Evolutionary conservation across 331 rosid genomes (phyloP).

Genomic region (Stylosanthes scabra): DNA sequence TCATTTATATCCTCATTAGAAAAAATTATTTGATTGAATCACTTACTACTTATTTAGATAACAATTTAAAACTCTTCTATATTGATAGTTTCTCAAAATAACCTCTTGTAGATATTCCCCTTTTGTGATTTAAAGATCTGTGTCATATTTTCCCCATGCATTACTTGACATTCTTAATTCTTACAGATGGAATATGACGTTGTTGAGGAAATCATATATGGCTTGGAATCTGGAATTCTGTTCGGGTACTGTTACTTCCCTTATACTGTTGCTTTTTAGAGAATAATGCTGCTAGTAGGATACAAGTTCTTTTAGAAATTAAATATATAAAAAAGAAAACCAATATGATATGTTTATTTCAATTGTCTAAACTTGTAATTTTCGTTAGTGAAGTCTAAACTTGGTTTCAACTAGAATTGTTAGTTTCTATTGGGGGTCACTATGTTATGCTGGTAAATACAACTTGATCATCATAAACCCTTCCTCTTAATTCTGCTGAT

Average conservation of each 20-base stretch:
- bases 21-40: no score
- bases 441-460: conserved; percentile 4
- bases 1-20: no score
- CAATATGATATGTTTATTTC: no score
- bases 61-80: no score
- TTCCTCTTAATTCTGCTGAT: neutral
- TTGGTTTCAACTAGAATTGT: conserved; percentile 15
- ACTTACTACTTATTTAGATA: no score
- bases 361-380: conserved; percentile 6
- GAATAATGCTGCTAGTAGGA: conserved; percentile 2
- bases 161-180: conserved; percentile 45
- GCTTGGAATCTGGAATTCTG: conserved; percentile 97
- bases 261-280: neutral
- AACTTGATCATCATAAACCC: conserved; percentile 19
- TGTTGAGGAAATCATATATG: conserved; percentile 93
- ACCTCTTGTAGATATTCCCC: neutral
- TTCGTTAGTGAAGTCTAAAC: conserved; percentile 12
- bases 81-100: no score
- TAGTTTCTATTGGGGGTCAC: conserved; percentile 1
- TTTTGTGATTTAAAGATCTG: conserved; percentile 28
- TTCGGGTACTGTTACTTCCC: conserved; percentile 73
- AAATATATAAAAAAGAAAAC: no score
- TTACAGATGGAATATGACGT: conserved; percentile 94
- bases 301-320: no score
- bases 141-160: conserved; percentile 3